Base-by-base conservation (phyloP, 1,284 basidiomycete genomes). In the Mycena citricolor region DNA sequence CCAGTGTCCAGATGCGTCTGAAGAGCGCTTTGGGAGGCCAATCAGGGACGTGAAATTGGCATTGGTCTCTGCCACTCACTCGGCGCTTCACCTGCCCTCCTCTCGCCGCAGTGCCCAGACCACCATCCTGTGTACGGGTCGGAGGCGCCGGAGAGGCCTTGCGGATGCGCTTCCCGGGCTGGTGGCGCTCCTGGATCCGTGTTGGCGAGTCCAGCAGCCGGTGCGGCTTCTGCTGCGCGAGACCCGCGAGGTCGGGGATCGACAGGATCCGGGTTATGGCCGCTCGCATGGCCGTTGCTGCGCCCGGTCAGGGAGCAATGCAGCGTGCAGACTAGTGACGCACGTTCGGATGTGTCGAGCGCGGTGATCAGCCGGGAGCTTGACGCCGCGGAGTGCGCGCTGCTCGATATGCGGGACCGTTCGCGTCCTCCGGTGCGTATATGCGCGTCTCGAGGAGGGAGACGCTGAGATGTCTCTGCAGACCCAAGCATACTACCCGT, bases 321-420 rank as follows among this genome's bases (percentile, higher is more conserved):
- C 23, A 19, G 19, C 8, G 4, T 14, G 16, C 19, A 32, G 20
- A n/a, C 20, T 17, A 5, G 11, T 4, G 4, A 25, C 48, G 13
- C 29, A 50, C 48, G 48, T 25, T 50, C 48, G 12, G 33, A 38
- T 11, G 39, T 45, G 30, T 50, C 43, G 19, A 50, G 48, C n/a
- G 30, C 35, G 17, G 44, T 44, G n/a, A 50, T 33, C 10, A 50
- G 22, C 17, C 29, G 42, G 13, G 48, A 50, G 20, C 24, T 44
- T 32, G 42, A 16, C 17, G 26, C 45, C 17, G 26, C 47, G 26
- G 47, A 49, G 39, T 43, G 41, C 13, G 47, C 40, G 8, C 38
- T 32, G n/a, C 16, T n/a, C n/a, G n/a, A n/a, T n/a, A n/a, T n/a
- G n/a, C n/a, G n/a, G n/a, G n/a, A n/a, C n/a, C n/a, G n/a, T 25